Percentiles rank a stretch among this genome's conserved stretches.
Conservation (phyloP, 768 basidiomycete species). For the Amanita muscaria region DNA sequence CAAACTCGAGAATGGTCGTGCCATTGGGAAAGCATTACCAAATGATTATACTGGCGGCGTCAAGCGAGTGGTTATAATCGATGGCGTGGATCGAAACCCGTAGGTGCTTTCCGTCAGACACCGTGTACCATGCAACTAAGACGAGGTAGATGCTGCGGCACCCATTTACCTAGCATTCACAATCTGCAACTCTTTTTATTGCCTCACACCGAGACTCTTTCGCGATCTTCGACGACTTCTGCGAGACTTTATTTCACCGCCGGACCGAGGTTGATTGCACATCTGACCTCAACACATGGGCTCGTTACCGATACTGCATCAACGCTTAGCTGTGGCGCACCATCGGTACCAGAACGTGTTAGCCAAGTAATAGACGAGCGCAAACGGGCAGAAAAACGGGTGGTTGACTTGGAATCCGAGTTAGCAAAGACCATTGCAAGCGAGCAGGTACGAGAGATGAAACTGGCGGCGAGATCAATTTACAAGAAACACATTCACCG, state of each 20-base stretch:
- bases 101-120: constrained; percentile 24
- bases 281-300: constrained; percentile 51
- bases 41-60: constrained; percentile 69
- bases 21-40: constrained; percentile 53
- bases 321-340: constrained; percentile 58
- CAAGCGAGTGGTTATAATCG: constrained; percentile 75
- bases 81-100: constrained; percentile 75
- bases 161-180: constrained; percentile 72
- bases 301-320: constrained; percentile 47
- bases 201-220: constrained; percentile 58
- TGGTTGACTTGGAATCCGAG: constrained; percentile 61
- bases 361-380: constrained; percentile 58
- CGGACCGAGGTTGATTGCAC: constrained; percentile 65
- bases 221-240: constrained; percentile 52
- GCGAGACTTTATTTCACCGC: constrained; percentile 74
- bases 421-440: constrained; percentile 43
- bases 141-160: constrained; percentile 61
- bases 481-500: constrained; percentile 48
- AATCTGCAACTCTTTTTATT: constrained; percentile 66
- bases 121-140: not conserved
- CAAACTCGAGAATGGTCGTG: constrained; percentile 37
- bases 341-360: constrained; percentile 62
- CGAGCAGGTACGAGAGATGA: constrained; percentile 30
- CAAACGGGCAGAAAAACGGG: constrained; percentile 56
- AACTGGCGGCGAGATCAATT: constrained; percentile 15